Conservation (phyloP, 331 rosid species). For the Prunus yedoensis region DNA sequence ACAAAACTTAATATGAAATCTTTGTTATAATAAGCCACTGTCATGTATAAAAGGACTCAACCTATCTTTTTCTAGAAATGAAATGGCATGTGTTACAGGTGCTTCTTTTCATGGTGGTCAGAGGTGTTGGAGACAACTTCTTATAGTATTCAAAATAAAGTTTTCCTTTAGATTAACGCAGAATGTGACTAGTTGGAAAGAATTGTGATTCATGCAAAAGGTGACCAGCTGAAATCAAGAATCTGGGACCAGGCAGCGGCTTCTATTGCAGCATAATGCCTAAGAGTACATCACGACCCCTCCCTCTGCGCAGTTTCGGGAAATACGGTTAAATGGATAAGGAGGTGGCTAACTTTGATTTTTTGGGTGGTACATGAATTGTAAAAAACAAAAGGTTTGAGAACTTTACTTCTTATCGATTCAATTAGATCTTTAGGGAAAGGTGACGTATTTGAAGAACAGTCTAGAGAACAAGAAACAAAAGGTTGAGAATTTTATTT, state of each 20-base stretch:
- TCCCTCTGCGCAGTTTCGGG: not conserved
- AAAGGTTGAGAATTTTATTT: not conserved
- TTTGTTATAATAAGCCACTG: not conserved
- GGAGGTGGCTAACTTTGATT: not conserved
- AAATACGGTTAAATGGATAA: too few relatives aligned
- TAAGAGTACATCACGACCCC: not conserved
- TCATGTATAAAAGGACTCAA: not conserved
- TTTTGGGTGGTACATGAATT: not conserved
- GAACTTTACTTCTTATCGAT: not conserved
- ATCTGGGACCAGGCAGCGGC: not conserved
- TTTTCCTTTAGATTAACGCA: constrained; percentile 5
- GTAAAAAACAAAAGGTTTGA: not conserved
- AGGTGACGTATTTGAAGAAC: not conserved
- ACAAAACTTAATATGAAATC: not conserved
- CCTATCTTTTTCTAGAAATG: not conserved
- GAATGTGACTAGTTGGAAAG: not conserved
- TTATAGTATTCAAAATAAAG: not conserved
- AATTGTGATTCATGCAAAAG: not conserved
- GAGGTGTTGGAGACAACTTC: not conserved
- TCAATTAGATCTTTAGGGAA: not conserved
- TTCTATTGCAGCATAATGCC: not conserved
- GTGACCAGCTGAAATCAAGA: not conserved
- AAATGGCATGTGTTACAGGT: not conserved
- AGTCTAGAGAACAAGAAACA: not conserved
- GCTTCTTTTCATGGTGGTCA: not conserved